A percentile compares a stretch with the other conserved stretches of the same genome.
phyloP scores from a whole-genome alignment of 78 protist species.

The Cavenderia fasciculata region DNA sequence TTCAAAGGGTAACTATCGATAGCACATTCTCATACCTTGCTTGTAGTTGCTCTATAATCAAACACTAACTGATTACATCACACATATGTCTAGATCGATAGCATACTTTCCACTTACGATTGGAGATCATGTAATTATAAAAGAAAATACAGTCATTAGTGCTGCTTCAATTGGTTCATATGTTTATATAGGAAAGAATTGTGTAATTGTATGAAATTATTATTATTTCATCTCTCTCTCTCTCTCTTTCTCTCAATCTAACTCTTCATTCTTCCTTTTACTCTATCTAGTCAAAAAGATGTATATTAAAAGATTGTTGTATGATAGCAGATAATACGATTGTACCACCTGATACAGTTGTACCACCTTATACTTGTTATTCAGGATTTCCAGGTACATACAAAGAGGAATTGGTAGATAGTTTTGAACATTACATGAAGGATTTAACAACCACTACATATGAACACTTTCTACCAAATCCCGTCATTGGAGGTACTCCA shows the following conservation, averaged over 20 bases:
- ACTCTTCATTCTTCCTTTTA: background rate
- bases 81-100: background rate
- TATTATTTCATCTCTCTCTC: background rate
- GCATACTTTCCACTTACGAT: conserved; percentile 50
- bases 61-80: background rate
- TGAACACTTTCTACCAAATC: conserved; percentile 44
- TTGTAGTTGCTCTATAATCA: too few relatives aligned
- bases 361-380: conserved; percentile 64
- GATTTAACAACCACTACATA: conserved; percentile 44
- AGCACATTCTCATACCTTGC: too few relatives aligned
- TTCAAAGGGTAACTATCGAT: conserved; percentile 45
- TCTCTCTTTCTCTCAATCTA: background rate
- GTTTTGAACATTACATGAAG: conserved; percentile 45
- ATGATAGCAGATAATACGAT: conserved; percentile 47
- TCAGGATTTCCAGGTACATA: conserved; percentile 44
- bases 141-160: conserved; percentile 51
- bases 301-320: conserved; percentile 80
- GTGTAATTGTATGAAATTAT: conserved; percentile 51
- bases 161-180: conserved; percentile 69
- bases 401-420: conserved; percentile 64
- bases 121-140: conserved; percentile 65
- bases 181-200: conserved; percentile 69
- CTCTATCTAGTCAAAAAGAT: conserved; percentile 56
- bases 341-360: conserved; percentile 75
- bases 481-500: too few relatives aligned